Conservation (phyloP, 345 rosid species). For the Rhizophora apiculata region DNA sequence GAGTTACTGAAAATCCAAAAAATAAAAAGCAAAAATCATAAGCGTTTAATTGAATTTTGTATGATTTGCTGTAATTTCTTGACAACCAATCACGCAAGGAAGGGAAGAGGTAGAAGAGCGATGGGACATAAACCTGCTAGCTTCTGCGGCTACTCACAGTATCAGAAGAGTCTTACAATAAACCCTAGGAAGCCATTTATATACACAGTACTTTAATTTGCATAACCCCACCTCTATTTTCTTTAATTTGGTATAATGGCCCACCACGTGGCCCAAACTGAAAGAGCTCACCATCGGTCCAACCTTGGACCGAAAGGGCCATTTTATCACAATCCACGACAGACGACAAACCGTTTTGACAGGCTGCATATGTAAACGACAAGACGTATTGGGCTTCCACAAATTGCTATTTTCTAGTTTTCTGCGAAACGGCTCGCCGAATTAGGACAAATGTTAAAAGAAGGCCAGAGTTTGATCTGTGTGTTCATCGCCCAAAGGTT, state of each 20-base stretch:
- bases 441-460: too few species aligned
- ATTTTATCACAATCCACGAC: too few species aligned
- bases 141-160: conserved; percentile 23
- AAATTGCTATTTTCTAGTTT: too few species aligned
- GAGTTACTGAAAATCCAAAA: not conserved
- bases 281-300: too few species aligned
- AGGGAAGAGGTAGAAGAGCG: not conserved
- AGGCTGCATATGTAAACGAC: too few species aligned
- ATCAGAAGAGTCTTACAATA: not conserved
- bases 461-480: too few species aligned
- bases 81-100: not conserved
- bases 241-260: not conserved
- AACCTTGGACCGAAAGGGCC: too few species aligned
- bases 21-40: too few species aligned
- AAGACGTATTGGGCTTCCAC: too few species aligned
- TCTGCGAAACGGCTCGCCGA: too few species aligned
- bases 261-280: not conserved
- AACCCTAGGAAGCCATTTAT: conserved; percentile 15
- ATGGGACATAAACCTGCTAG: not conserved
- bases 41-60: not conserved
- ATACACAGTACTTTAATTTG: conserved; percentile 1
- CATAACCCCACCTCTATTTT: not conserved
- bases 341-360: too few species aligned
- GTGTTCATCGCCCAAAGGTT: too few species aligned
- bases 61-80: not conserved